Conservation (phyloP, 2,329 filamentous ascomycete genomes). For the Fusarium solani-melongenae region DNA sequence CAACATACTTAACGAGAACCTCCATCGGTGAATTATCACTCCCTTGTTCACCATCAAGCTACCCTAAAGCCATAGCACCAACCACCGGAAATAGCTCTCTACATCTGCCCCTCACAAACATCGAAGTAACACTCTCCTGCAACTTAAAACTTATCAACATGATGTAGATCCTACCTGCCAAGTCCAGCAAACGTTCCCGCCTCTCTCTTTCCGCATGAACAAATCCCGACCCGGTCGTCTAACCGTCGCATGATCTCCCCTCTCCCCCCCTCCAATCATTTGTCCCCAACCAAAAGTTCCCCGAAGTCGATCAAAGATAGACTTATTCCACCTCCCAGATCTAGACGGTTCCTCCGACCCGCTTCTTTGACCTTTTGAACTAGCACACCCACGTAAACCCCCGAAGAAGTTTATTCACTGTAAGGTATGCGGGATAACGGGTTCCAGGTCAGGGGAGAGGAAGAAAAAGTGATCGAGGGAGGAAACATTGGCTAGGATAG, state of each 20-base stretch:
- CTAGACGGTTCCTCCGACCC: conserved; percentile 9
- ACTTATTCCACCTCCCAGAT: conserved; percentile 28
- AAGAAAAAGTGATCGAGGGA: neutral
- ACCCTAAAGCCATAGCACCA: neutral
- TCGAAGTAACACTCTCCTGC: neutral
- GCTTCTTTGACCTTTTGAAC: neutral
- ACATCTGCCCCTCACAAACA: neutral
- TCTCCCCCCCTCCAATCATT: conserved; percentile 23
- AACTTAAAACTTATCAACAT: neutral
- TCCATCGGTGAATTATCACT: neutral
- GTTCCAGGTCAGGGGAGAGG: neutral
- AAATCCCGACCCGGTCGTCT: neutral
- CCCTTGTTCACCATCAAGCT: neutral
- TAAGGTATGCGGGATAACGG: neutral
- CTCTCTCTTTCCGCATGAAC: neutral
- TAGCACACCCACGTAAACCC: neutral
- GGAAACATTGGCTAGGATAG: conserved; percentile 24
- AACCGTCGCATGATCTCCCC: conserved; percentile 10
- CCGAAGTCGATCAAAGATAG: conserved; percentile 3
- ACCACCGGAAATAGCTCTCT: neutral
- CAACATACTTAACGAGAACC: neutral
- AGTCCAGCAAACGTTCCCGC: neutral
- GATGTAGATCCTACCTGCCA: neutral
- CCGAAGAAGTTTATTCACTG: neutral
- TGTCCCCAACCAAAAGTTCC: neutral